These are phyloP conservation scores for Paraphoma chrysanthemicola DNA, from an alignment of 2,329 filamentous ascomycete genomes.

Conservation along the genomic window DNA sequence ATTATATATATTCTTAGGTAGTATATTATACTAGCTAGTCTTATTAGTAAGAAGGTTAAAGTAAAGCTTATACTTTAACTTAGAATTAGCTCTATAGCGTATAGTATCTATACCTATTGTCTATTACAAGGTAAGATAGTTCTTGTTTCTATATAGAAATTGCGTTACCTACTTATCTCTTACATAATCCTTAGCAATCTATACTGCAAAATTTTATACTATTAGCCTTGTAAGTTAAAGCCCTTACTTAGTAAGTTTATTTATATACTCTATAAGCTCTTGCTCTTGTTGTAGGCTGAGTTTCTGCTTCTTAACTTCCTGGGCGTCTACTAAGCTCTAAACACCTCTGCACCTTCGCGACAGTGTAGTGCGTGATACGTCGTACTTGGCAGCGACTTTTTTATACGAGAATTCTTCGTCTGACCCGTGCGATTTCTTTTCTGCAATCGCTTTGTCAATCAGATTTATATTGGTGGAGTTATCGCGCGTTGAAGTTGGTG, in stretches of 20 bases:
- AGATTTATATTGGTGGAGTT: constrained; percentile 1
- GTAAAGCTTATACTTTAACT: too few relatives aligned
- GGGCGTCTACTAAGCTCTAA: neutral
- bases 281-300: constrained; percentile 2
- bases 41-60: too few relatives aligned
- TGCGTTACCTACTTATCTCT: neutral
- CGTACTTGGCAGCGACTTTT: constrained; percentile 1
- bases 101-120: neutral
- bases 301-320: constrained; percentile 1
- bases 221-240: neutral
- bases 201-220: neutral
- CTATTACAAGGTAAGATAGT: neutral
- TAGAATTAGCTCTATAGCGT: too few relatives aligned
- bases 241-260: neutral
- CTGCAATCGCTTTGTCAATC: constrained; percentile 3
- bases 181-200: neutral
- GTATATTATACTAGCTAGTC: too few relatives aligned
- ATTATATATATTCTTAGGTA: too few relatives aligned
- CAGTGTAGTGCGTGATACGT: constrained; percentile 1
- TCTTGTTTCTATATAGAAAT: neutral
- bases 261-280: neutral
- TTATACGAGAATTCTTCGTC: constrained; percentile 1
- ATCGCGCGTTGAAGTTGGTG: neutral
- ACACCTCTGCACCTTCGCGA: neutral
- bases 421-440: neutral